These are phyloP conservation scores for Stromatinia cepivora DNA, from an alignment of 2,329 filamentous ascomycete genomes.

Conservation along the genomic window DNA sequence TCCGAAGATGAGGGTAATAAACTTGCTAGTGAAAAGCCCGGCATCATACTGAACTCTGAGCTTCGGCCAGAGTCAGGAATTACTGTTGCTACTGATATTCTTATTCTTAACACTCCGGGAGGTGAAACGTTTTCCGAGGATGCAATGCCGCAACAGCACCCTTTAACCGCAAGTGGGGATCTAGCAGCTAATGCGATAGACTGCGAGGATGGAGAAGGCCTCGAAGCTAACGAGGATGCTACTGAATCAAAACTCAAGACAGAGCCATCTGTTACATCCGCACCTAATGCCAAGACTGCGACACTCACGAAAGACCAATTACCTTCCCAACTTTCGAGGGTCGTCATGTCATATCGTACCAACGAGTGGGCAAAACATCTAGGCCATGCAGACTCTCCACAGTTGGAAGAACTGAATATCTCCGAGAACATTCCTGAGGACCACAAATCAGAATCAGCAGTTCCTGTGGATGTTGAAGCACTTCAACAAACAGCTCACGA, in stretches of 20 bases:
- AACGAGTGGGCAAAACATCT: conserved; percentile 97
- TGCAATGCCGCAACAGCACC: not conserved
- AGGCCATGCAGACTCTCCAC: conserved; percentile 71
- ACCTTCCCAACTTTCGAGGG: conserved; percentile 69
- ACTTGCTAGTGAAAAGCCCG: not conserved
- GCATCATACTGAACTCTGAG: not conserved
- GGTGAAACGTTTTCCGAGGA: not conserved
- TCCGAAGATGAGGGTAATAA: not conserved
- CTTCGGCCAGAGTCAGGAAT: not conserved
- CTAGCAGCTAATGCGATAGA: not conserved
- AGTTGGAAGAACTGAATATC: conserved; percentile 60
- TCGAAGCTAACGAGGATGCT: not conserved
- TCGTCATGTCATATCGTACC: conserved; percentile 81
- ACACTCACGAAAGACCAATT: conserved; percentile 62
- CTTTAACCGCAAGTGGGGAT: conserved; percentile 29
- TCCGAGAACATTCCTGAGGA: conserved; percentile 45
- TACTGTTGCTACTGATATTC: conserved; percentile 7
- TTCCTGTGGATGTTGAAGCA: conserved; percentile 63
- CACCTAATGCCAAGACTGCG: conserved; percentile 46
- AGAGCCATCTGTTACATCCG: conserved; percentile 45
- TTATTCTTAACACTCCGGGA: not conserved
- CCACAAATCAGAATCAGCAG: conserved; percentile 51
- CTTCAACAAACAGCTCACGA: conserved; percentile 60
- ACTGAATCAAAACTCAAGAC: not conserved
- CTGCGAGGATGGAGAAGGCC: not conserved